A percentile compares a stretch with the other conserved stretches of the same genome.
phyloP scores from a whole-genome alignment of 225 moss, liverwort and hornwort species.

The Marchantia polymorpha region DNA sequence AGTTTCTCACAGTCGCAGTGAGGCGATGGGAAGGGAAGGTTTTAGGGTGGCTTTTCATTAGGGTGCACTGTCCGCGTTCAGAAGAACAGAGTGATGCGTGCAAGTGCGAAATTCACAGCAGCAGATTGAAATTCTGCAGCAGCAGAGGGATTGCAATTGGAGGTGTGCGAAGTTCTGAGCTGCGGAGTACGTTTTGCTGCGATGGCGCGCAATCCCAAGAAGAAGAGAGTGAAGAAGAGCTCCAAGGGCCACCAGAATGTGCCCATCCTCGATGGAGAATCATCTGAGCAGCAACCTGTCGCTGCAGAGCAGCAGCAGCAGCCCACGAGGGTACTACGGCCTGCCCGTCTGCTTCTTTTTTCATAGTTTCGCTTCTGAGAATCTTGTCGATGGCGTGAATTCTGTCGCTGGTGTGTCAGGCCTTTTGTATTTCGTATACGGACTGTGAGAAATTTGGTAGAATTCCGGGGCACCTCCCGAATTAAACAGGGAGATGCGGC shows the following conservation, averaged over 20 bases:
- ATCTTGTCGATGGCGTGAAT: background rate
- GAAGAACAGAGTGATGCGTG: background rate
- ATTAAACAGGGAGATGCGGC: background rate
- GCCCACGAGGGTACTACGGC: slow-evolving; percentile 31
- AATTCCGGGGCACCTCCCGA: background rate
- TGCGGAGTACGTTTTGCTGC: background rate
- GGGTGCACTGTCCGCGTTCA: background rate
- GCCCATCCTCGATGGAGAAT: slow-evolving; percentile 31
- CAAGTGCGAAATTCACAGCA: background rate
- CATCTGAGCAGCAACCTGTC: slow-evolving; percentile 5
- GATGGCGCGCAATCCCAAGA: slow-evolving; percentile 44
- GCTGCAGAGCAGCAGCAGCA: slow-evolving; percentile 33
- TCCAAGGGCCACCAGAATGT: slow-evolving; percentile 27
- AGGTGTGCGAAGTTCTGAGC: background rate
- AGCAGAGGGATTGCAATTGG: background rate
- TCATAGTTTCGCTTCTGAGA: background rate
- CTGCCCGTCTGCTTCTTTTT: background rate
- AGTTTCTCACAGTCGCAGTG: no score
- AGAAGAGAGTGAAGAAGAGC: slow-evolving; percentile 34
- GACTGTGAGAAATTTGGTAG: no score
- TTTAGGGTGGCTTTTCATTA: slow-evolving; percentile 3
- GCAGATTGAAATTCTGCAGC: background rate
- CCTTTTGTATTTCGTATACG: no score
- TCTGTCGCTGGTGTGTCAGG: no score
- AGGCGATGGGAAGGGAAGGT: background rate